phyloP scores from a whole-genome alignment of 2,329 filamentous ascomycete species.

The Monosporascus sp. region DNA sequence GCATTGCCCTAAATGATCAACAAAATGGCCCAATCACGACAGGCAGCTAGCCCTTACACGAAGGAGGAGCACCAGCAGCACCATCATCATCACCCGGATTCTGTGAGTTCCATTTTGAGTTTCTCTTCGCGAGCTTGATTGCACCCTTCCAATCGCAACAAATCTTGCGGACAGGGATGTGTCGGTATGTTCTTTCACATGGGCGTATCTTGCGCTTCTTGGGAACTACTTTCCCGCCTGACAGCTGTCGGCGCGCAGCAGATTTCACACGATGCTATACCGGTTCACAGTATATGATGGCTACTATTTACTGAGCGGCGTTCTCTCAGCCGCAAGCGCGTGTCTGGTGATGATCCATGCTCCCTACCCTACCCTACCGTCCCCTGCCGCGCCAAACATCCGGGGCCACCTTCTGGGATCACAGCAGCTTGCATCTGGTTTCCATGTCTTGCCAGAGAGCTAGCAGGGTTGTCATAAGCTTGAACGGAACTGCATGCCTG shows the following conservation, averaged over 20 bases:
- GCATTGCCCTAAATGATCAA: constrained; percentile 29
- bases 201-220: too few species aligned
- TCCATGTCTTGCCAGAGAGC: constrained; percentile 36
- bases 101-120: constrained; percentile 31
- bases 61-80: constrained; percentile 39
- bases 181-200: too few species aligned
- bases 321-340: constrained; percentile 9
- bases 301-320: background rate
- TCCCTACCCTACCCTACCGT: background rate
- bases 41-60: constrained; percentile 34
- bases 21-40: constrained; percentile 41
- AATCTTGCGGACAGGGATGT: background rate
- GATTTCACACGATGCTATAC: background rate
- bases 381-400: constrained; percentile 1
- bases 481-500: constrained; percentile 12
- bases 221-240: too few species aligned
- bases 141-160: background rate
- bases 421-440: constrained; percentile 16
- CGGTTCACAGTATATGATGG: background rate
- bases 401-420: constrained; percentile 12
- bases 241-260: too few species aligned
- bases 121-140: constrained; percentile 5
- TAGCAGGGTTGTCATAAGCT: constrained; percentile 37
- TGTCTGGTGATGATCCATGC: constrained; percentile 1
- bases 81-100: constrained; percentile 25